Base-by-base conservation (phyloP, 768 basidiomycete species). In the Suillus placidus region DNA sequence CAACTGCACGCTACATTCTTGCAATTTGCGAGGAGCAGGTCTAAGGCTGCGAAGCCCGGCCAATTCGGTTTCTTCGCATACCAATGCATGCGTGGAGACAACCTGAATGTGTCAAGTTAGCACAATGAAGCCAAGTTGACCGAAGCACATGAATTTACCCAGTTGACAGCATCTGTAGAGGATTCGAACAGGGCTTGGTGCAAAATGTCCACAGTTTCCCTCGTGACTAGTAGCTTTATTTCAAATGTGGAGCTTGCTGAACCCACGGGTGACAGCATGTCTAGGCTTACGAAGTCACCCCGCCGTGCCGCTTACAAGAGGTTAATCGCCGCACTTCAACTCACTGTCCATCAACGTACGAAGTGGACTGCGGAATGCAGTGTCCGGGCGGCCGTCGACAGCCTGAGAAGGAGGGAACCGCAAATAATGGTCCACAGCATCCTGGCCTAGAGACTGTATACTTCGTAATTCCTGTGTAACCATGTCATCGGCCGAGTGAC, bases 351-450 rank as follows among this genome's bases (percentile, higher is more conserved):
- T 63, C 30, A 73, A 72, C 83, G 63, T 69, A 87, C 88, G 70
- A 65, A 74, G 67, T 37, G 77, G 70, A 71, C 86, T 87, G 40
- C 78, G 79, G 69, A 90, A 90, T 1, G 74, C 80, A 38, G 87
- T 88, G 10, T 74, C 73, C 4, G 72, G 67, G n/a, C 78, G 70
- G 8, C 83, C 81, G 75, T 90, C 88, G 6, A 88, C 88, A 4
- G 87, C 88, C 71, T 78, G 75, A 14, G 85, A 87, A 32, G 81
- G 80, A 34, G 87, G 76, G 72, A 82, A 77, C 2, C 71, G 66
- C 45, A 84, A 67, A 70, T 86, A 87, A 68, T 81, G 72, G 18
- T 67, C 52, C 56, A 72, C 75, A 26, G 71, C 71, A 32, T 75
- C 70, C 34, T 74, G 71, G 14, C 80, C 81, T 26, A 88, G 69